Conservation (phyloP, 2,329 filamentous ascomycete genomes). For the Aspergillus melleus region DNA sequence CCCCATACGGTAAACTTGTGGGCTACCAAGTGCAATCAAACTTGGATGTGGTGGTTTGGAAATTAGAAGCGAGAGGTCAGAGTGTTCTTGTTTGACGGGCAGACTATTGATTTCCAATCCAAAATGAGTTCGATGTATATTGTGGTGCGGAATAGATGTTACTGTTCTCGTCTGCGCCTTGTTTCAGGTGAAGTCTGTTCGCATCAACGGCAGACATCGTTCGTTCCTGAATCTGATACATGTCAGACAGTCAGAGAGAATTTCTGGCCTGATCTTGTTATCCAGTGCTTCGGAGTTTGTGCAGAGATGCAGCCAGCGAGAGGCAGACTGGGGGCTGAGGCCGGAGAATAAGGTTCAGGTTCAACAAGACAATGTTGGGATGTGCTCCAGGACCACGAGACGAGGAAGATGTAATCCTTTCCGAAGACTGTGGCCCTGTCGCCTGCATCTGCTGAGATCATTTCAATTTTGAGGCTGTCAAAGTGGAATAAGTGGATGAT, state of each 20-base stretch:
- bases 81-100: not conserved
- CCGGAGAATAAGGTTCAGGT: not conserved
- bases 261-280: too few species aligned
- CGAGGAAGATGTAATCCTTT: not conserved
- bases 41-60: not conserved
- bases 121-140: too few species aligned
- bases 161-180: too few species aligned
- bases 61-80: not conserved
- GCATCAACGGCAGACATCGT: too few species aligned
- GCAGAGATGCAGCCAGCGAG: not conserved
- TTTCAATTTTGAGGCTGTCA: not conserved
- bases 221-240: too few species aligned
- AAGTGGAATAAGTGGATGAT: not conserved
- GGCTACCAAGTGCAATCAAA: not conserved
- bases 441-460: not conserved
- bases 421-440: not conserved
- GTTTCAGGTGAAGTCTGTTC: too few species aligned
- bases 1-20: not conserved
- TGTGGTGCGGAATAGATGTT: too few species aligned
- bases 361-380: not conserved
- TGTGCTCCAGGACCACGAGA: too few species aligned
- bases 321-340: not conserved
- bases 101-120: not conserved
- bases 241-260: too few species aligned
- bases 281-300: not conserved